Base-by-base conservation (phyloP, 768 basidiomycete genomes). In the Galerina marginata region DNA sequence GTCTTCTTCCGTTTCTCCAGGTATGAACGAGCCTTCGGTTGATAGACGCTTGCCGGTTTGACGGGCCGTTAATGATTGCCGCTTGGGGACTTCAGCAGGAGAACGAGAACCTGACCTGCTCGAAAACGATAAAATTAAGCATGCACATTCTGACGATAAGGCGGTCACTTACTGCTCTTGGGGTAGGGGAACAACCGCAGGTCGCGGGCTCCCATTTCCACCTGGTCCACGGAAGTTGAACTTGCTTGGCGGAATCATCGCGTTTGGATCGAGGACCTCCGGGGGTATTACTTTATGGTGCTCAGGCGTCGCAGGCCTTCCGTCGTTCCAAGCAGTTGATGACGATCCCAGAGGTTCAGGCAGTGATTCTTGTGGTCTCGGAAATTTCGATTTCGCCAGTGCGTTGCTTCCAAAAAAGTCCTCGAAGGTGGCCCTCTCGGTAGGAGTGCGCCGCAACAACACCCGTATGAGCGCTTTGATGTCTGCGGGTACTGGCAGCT, bases 331-430 rank as follows among this genome's bases (percentile, higher is more conserved):
- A 10, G 70, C 61, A 57, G 71, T 47, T 39, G 66, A 65, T 45
- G 60, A 58, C 12, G 59, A 66, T 67, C 14, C 74, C 10, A 67
- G 26, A 9, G 77, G 68, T 10, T 75, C 72, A 16, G 75, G 73
- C 25, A 71, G 60, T 29, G 71, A 69, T 61, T 78, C 75, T 43
- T 74, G 69, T 6, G 87, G 85, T 46, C 87, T 77, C 6, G 89
- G 87, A 68, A 93, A 93, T 75, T 89, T 93, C 40, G 85, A 89
- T 71, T 89, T 91, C 26, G 83, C 87, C 65, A 91, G 78, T 38
- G 90, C 95, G 36, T 82, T 83, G 64, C 91, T 93, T 53, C 82
- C 81, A 72, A 99, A 99, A 76, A 97, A 98, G 43, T 95, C 93
- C 11, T 96, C 92, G 61, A 96, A 99, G 57, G 83, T 88, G 23